Percentiles rank a stretch among this genome's conserved stretches.
Evolutionary conservation across 228 moss, liverwort and hornwort species (phyloP).

Genomic region (Sphagnum magellanicum): DNA sequence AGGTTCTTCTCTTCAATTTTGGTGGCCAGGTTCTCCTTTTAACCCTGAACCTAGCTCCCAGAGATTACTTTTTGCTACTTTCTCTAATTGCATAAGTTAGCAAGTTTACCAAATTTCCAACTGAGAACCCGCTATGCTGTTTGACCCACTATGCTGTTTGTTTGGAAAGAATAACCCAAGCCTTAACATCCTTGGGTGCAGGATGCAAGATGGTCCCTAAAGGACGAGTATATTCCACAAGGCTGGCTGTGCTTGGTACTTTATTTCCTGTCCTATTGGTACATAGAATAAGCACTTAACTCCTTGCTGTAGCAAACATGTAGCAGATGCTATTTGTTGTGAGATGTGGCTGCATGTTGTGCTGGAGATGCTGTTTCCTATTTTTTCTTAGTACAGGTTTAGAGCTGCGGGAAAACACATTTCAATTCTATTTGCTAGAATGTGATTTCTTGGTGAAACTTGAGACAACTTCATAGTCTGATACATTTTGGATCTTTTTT

Average conservation of each 20-base stretch:
- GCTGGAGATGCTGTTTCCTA: too few relatives aligned
- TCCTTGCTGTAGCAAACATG: background rate
- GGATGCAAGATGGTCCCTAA: conserved; percentile 79
- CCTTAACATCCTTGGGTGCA: conserved; percentile 10
- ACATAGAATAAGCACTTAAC: background rate
- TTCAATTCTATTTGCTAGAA: too few relatives aligned
- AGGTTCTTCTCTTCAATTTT: conserved; percentile 77
- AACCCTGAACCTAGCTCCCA: background rate
- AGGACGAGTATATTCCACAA: conserved; percentile 58
- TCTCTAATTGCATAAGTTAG: too few relatives aligned
- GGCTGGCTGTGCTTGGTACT: conserved; percentile 85
- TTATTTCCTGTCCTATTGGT: conserved; percentile 2
- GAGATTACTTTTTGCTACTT: background rate
- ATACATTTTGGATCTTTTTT: too few relatives aligned
- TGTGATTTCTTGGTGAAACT: too few relatives aligned
- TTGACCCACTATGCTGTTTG: too few relatives aligned
- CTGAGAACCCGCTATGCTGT: too few relatives aligned
- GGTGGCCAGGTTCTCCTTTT: conserved; percentile 67
- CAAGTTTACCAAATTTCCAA: too few relatives aligned
- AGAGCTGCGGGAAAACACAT: too few relatives aligned
- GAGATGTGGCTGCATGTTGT: background rate
- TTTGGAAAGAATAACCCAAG: too few relatives aligned
- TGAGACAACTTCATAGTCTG: too few relatives aligned
- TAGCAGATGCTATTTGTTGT: background rate
- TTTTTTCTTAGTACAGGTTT: too few relatives aligned